Conservation (phyloP, 2,329 filamentous ascomycete species). For the Penicillium sp. region DNA sequence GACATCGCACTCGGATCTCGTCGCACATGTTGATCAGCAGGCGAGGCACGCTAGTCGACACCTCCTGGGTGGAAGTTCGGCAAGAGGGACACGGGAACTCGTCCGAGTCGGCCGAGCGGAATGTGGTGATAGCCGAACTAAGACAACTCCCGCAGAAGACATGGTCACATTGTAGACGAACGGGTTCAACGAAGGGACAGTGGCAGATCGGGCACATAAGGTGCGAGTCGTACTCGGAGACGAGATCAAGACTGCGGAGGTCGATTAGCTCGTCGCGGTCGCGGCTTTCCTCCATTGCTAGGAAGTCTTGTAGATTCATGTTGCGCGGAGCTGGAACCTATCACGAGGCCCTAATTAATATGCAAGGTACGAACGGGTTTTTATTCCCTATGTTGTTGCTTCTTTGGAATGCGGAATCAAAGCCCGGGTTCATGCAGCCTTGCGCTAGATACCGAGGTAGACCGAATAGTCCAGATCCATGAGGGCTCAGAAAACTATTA, state of each 20-base stretch:
- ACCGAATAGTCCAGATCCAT: constrained; percentile 17
- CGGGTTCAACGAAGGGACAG: constrained; percentile 59
- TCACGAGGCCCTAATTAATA: not conserved
- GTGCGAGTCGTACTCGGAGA: constrained; percentile 56
- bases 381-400: not conserved
- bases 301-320: constrained; percentile 36
- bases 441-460: constrained; percentile 21
- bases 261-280: constrained; percentile 46
- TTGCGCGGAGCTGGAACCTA: constrained; percentile 3
- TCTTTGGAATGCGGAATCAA: constrained; percentile 11
- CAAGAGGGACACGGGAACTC: constrained; percentile 57
- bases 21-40: constrained; percentile 61
- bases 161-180: constrained; percentile 61
- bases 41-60: constrained; percentile 49
- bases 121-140: constrained; percentile 46
- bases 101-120: constrained; percentile 29
- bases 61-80: constrained; percentile 45
- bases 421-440: constrained; percentile 13
- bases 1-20: constrained; percentile 60
- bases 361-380: not conserved
- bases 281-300: constrained; percentile 30
- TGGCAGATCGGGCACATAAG: constrained; percentile 65
- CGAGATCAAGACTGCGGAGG: constrained; percentile 58
- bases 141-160: constrained; percentile 62
- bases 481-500: constrained; percentile 14